These are phyloP conservation scores for Ogataea nonfermentans DNA, from an alignment of 805 yeast species.

Conservation along the genomic window DNA sequence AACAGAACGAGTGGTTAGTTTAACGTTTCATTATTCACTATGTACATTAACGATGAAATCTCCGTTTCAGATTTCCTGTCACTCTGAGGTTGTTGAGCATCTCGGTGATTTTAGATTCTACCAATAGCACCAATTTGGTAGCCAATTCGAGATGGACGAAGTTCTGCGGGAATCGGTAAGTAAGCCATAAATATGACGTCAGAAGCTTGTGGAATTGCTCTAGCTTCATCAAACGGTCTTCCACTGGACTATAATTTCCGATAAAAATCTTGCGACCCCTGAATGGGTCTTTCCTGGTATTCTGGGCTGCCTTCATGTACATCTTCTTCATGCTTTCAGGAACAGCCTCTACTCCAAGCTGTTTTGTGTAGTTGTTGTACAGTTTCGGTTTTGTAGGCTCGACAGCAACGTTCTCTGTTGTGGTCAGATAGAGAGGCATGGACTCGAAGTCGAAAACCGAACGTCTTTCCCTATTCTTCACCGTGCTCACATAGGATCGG, in stretches of 20 bases:
- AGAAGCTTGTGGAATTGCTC: slow-evolving; percentile 71
- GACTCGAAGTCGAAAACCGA: slow-evolving; percentile 50
- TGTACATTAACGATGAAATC: slow-evolving; percentile 1
- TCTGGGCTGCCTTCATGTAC: slow-evolving; percentile 14
- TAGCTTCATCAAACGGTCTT: slow-evolving; percentile 36
- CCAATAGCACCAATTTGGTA: slow-evolving; percentile 58
- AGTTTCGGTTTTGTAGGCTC: slow-evolving; percentile 11
- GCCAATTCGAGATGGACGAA: slow-evolving; percentile 80
- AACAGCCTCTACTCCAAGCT: slow-evolving; percentile 30
- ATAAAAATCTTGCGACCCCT: slow-evolving; percentile 20
- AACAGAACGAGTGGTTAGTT: slow-evolving; percentile 49
- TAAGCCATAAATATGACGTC: slow-evolving; percentile 77
- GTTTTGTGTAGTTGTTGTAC: slow-evolving; percentile 10
- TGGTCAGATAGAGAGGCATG: slow-evolving; percentile 31
- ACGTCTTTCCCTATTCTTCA: slow-evolving; percentile 52
- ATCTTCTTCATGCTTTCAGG: slow-evolving; percentile 24
- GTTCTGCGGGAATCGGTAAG: slow-evolving; percentile 79
- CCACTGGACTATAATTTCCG: slow-evolving; percentile 26
- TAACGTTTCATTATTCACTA: slow-evolving; percentile 17
- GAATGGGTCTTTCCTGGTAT: slow-evolving; percentile 15
- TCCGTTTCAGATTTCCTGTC: neutral
- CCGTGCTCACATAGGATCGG: slow-evolving; percentile 48
- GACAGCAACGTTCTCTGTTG: slow-evolving; percentile 17
- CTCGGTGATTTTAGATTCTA: slow-evolving; percentile 60
- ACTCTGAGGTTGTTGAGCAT: slow-evolving; percentile 39